phyloP scores from a whole-genome alignment of 73 alveolate species.

The Paramecium sonneborni region DNA sequence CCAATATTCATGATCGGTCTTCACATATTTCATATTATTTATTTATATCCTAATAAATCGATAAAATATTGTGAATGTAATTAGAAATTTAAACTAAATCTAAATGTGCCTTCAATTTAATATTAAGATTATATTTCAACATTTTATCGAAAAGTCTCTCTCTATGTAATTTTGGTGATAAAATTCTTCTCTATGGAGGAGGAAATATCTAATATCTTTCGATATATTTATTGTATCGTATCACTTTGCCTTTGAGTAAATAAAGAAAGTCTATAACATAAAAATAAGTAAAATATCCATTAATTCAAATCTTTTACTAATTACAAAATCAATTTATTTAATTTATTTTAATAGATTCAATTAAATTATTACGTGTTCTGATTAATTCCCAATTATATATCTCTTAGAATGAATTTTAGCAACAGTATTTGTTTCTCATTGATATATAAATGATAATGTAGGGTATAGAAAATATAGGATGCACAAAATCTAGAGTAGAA shows the following conservation, averaged over 20 bases:
- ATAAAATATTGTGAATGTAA: too few relatives aligned
- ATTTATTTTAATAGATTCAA: not conserved
- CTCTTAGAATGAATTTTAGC: conserved; percentile 1
- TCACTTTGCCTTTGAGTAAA: not conserved
- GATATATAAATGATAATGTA: not conserved
- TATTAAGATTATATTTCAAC: too few relatives aligned
- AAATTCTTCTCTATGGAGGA: too few relatives aligned
- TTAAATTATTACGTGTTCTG: not conserved
- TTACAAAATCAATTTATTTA: not conserved
- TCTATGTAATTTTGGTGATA: too few relatives aligned
- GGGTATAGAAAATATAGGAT: not conserved
- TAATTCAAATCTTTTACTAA: not conserved
- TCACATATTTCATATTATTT: too few relatives aligned
- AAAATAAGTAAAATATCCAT: not conserved
- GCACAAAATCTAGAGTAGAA: not conserved
- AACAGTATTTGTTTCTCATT: not conserved
- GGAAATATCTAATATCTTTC: too few relatives aligned
- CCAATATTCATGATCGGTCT: too few relatives aligned
- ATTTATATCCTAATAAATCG: too few relatives aligned
- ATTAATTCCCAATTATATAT: conserved; percentile 15
- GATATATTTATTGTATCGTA: not conserved
- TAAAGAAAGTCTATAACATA: not conserved
- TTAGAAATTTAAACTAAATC: too few relatives aligned
- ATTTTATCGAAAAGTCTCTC: too few relatives aligned
- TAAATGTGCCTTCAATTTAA: too few relatives aligned